Base-by-base conservation (phyloP, 2,329 filamentous ascomycete species). In the Teratosphaeria viscida region DNA sequence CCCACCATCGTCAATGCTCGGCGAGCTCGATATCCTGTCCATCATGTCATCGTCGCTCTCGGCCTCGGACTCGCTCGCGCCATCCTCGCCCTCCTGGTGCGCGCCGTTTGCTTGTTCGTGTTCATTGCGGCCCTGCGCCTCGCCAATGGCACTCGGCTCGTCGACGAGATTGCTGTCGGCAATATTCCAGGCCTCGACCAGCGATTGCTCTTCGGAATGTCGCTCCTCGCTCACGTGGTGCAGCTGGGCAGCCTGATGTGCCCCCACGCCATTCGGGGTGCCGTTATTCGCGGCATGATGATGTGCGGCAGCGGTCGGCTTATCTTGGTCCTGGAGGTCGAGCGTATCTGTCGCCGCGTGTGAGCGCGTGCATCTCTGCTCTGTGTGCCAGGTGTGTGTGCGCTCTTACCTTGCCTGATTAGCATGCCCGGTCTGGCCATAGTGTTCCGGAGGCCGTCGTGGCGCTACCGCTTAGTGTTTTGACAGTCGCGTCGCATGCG, bases 1-100 rank as follows among this genome's bases (percentile, higher is more conserved):
- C 91, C 82, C 86, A 99, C 92, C 92, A 87, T 97, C 92, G 81
- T 95, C 91, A 76, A 99, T 99, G 68, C 92, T 97, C 72, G 94
- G 94, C 69, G 92, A 97, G 76, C 92, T 97, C 70, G 92, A 97
- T 66, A 99, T 96, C 76, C 94, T 94, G 79, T 97, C 94, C 88
- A 95, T 90, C 85, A 96, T 86, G 75, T 97, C 92, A 75, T 96
- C 86, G 71, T 95, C 91, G 73, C 91, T 77, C 68, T 89, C 77
- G 60, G 86, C 77, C 63, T 90, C 84, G 54, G 81, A 88, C 68
- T 87, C 86, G 49, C 76, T 76, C 55, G 81, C 88, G 68, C 87
- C 86, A 55, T 84, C 82, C 56, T 62, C 62, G 35, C 72, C 75
- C 57, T 73, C 73, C 27, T 74, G 66, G 39, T 63, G 63, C 32